Evolutionary conservation across 2,329 filamentous ascomycete genomes (phyloP).

Genomic region (Ophiosphaerella narmari): DNA sequence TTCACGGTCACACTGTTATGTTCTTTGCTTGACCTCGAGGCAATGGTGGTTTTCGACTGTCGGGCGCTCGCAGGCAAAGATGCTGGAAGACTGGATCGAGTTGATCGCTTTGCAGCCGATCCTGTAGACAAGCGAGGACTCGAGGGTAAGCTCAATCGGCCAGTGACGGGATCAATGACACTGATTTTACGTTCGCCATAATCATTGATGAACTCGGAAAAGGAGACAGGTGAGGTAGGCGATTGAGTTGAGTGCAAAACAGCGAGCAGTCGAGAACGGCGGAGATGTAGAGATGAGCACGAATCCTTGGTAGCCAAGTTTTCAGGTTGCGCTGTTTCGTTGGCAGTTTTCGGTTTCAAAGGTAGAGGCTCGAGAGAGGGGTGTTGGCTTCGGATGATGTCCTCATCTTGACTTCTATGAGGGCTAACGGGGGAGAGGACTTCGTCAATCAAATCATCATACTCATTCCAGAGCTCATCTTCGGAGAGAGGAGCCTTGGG

Average conservation of each 20-base stretch:
- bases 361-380: slow-evolving; percentile 37
- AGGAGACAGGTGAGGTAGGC: slow-evolving; percentile 58
- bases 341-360: slow-evolving; percentile 28
- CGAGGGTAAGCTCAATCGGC: slow-evolving; percentile 44
- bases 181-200: slow-evolving; percentile 52
- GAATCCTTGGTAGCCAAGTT: slow-evolving; percentile 23
- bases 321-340: slow-evolving; percentile 38
- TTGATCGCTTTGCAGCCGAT: slow-evolving; percentile 34
- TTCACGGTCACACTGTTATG: slow-evolving; percentile 38
- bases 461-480: slow-evolving; percentile 94
- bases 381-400: slow-evolving; percentile 21
- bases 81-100: slow-evolving; percentile 41
- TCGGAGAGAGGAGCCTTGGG: slow-evolving; percentile 68
- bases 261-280: slow-evolving; percentile 57
- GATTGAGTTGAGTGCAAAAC: slow-evolving; percentile 56
- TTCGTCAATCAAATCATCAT: slow-evolving; percentile 83
- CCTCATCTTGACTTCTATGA: slow-evolving; percentile 8
- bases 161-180: slow-evolving; percentile 44
- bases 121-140: slow-evolving; percentile 37
- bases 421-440: slow-evolving; percentile 55
- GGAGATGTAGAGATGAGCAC: slow-evolving; percentile 47
- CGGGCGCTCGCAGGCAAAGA: slow-evolving; percentile 35
- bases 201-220: slow-evolving; percentile 59
- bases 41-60: slow-evolving; percentile 38
- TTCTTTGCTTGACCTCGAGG: slow-evolving; percentile 40